Conservation (phyloP, 768 basidiomycete genomes). For the Boletus reticulatus region DNA sequence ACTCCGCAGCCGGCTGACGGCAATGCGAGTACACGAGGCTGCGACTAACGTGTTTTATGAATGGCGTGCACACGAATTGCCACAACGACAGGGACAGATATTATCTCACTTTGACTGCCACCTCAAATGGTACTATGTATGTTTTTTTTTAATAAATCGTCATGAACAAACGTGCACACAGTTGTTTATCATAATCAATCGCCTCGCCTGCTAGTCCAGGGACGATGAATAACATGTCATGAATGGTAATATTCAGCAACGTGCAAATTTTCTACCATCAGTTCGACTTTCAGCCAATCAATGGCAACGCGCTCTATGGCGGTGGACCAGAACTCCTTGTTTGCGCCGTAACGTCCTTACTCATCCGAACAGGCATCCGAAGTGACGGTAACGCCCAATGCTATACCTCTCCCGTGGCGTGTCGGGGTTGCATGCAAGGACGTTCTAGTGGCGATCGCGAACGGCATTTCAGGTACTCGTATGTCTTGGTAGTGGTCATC, state of each 20-base stretch:
- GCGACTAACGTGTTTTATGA: slow-evolving; percentile 17
- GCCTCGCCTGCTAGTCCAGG: too few relatives aligned
- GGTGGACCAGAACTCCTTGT: background rate
- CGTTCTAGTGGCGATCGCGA: background rate
- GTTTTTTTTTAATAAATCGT: background rate
- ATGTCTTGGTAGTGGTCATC: background rate
- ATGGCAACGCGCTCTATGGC: background rate
- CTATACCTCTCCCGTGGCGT: background rate
- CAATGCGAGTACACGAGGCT: slow-evolving; percentile 24
- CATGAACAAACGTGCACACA: too few relatives aligned
- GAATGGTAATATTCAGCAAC: background rate
- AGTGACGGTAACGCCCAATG: background rate
- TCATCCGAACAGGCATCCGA: background rate
- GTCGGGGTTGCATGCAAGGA: background rate
- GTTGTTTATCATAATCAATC: too few relatives aligned
- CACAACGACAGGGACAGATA: background rate
- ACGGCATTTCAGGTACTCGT: background rate
- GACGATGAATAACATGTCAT: background rate
- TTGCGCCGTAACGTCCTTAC: background rate
- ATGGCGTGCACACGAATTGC: slow-evolving; percentile 9
- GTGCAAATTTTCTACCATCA: background rate
- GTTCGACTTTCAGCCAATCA: background rate
- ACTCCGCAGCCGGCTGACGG: slow-evolving; percentile 22
- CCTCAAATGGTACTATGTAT: background rate
- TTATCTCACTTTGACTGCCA: slow-evolving; percentile 20